phyloP scores from a whole-genome alignment of 306 rosid species.

The Lathyrus tuberosus region DNA sequence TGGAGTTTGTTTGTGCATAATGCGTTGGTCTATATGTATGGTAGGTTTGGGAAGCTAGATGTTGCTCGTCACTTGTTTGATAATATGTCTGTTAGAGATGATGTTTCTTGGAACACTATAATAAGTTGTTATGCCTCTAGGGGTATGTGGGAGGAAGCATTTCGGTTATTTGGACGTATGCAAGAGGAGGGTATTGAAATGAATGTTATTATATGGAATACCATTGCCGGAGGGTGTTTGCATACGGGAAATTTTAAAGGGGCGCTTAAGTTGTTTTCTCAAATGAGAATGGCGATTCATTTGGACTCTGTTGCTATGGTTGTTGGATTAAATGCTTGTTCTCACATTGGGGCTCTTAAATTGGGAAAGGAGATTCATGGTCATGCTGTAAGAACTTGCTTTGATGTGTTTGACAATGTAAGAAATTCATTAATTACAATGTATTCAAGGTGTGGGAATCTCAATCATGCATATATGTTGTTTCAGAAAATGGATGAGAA shows the following conservation, averaged over 20 bases:
- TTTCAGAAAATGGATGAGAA: slow-evolving; percentile 57
- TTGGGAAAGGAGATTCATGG: slow-evolving; percentile 87
- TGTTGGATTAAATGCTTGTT: slow-evolving; percentile 74
- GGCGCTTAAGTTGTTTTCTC: slow-evolving; percentile 71
- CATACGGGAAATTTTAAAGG: slow-evolving; percentile 50
- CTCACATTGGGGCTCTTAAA: slow-evolving; percentile 68
- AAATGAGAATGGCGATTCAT: slow-evolving; percentile 55
- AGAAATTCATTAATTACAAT: slow-evolving; percentile 78
- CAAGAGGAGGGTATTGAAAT: slow-evolving; percentile 50
- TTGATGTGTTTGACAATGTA: slow-evolving; percentile 52
- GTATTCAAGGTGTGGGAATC: slow-evolving; percentile 88
- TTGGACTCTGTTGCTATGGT: slow-evolving; percentile 73
- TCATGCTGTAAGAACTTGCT: slow-evolving; percentile 56
- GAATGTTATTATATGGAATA: slow-evolving; percentile 75
- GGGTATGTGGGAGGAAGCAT: slow-evolving; percentile 76
- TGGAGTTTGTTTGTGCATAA: slow-evolving; percentile 81
- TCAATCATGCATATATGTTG: slow-evolving; percentile 59
- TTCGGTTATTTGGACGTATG: slow-evolving; percentile 62
- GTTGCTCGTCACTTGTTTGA: slow-evolving; percentile 73
- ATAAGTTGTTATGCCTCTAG: slow-evolving; percentile 72
- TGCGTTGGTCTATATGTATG: slow-evolving; percentile 86
- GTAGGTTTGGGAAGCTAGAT: slow-evolving; percentile 68
- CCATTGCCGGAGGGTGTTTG: slow-evolving; percentile 73
- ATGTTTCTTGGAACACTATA: slow-evolving; percentile 80
- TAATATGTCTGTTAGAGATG: slow-evolving; percentile 67